A percentile compares a stretch with the other conserved stretches of the same genome.
Conservation (phyloP, 805 yeast genomes). For the Saturnispora diversa region DNA sequence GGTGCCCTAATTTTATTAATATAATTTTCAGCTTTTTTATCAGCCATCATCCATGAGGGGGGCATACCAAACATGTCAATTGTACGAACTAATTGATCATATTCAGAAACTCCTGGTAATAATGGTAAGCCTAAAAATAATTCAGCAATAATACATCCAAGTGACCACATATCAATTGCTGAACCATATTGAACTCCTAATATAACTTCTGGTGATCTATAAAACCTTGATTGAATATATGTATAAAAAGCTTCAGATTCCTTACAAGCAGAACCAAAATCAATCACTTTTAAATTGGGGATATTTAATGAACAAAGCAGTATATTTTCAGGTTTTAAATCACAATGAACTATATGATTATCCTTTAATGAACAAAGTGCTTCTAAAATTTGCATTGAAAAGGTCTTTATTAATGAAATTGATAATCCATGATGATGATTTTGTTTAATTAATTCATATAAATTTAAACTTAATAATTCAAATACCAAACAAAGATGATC, state of each 20-base stretch:
- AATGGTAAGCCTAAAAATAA: constrained; percentile 77
- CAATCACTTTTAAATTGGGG: constrained; percentile 86
- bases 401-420: constrained; percentile 66
- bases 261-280: constrained; percentile 93
- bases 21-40: constrained; percentile 70
- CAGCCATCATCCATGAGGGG: constrained; percentile 95
- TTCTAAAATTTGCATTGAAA: constrained; percentile 75
- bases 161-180: constrained; percentile 96
- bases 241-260: constrained; percentile 85
- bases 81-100: constrained; percentile 78
- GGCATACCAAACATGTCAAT: constrained; percentile 78
- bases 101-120: constrained; percentile 85
- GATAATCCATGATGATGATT: constrained; percentile 88
- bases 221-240: constrained; percentile 92
- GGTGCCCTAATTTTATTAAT: constrained; percentile 28
- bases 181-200: constrained; percentile 86
- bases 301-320: constrained; percentile 69
- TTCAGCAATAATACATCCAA: constrained; percentile 94
- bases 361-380: constrained; percentile 74
- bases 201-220: constrained; percentile 89
- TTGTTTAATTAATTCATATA: constrained; percentile 85
- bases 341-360: constrained; percentile 87
- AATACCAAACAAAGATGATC: constrained; percentile 90
- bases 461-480: constrained; percentile 78
- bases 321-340: constrained; percentile 93